Percentiles rank a stretch among this genome's conserved stretches.
Conservation (phyloP, 2,329 filamentous ascomycete species). For the Ophiostoma angusticollis region DNA sequence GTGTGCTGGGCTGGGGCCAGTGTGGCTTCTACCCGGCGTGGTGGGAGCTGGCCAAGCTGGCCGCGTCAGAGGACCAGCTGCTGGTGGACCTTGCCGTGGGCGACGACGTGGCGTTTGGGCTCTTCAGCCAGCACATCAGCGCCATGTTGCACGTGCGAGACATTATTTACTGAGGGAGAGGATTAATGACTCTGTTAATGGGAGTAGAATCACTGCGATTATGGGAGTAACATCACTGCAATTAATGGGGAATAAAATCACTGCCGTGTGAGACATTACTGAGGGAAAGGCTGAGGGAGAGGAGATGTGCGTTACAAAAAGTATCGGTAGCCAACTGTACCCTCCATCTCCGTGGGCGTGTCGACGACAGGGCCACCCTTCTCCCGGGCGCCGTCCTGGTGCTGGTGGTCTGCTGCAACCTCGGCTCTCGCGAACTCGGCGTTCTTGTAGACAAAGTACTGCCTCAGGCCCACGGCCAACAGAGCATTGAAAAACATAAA, state of each 20-base stretch:
- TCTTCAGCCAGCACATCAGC: conserved; percentile 3
- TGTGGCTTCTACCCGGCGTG: conserved; percentile 9
- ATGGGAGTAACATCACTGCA: no score
- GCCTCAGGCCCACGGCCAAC: conserved; percentile 21
- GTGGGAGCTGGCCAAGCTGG: conserved; percentile 11
- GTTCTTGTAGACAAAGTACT: conserved; percentile 24
- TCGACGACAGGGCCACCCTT: background rate
- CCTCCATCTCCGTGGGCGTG: conserved; percentile 10
- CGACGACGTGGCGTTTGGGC: background rate
- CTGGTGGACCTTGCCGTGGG: conserved; percentile 1
- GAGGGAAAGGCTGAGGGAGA: no score
- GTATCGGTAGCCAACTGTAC: conserved; percentile 13
- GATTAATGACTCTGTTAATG: no score
- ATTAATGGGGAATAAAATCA: no score
- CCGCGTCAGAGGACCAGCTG: conserved; percentile 6
- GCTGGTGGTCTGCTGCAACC: conserved; percentile 7
- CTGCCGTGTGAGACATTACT: no score
- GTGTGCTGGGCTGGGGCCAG: conserved; percentile 9
- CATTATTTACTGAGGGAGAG: conserved; percentile 4
- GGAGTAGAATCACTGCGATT: no score
- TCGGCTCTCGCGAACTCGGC: conserved; percentile 20
- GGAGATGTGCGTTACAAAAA: conserved; percentile 12
- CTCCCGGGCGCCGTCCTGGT: background rate
- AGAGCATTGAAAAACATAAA: conserved; percentile 30
- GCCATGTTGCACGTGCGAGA: conserved; percentile 10